Evolutionary conservation across 1,284 basidiomycete species (phyloP), one percentile per base, ranked within the genome.

Genomic region (Cryptococcus hybrid): DNA sequence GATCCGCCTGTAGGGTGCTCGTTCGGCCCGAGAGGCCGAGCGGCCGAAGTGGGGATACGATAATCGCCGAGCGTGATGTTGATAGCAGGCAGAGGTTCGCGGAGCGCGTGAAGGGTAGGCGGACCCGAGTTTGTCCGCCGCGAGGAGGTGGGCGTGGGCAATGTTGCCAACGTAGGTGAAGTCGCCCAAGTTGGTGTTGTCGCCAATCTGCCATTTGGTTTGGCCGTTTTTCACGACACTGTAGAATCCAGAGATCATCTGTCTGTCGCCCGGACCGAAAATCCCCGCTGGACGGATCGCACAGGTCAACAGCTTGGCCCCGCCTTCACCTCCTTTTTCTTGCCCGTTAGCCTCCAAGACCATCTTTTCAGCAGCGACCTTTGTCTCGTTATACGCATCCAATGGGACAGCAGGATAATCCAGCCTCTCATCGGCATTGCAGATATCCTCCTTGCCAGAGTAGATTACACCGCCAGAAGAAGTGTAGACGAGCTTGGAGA

Each of bases 141-240:
- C 96, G 49, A 99, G 86, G 7, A 99, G 80, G 74, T 99, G 96
- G 1, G 95, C 95, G 70, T 90, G 86, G 0, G 93, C 94, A 60
- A 96, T 88, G 75, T 99, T 99, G 62, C 87, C 91, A 62, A 99
- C 92, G 70, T 97, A 98, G 1, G 95, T 98, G 87, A 91, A 97
- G 79, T 99, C 96, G 69, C 93, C 95, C 8, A 98, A 80, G 76
- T 99, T 99, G 60, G 83, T 85, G 80, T 98, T 98, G 78, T 88
- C 82, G 48, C 96, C 96, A 60, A 99, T 87, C 79, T 98, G 95
- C 82, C 92, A 90, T 64, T 90, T 86, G 2, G 92, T 92, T 77
- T 95, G 90, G 24, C 86, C 85, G 55, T 85, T 84, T 68, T 89
- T 84, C 74, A 93, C 88, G 6, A 89, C 92, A 60, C 88, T 81